Evolutionary conservation across 805 yeast genomes (phyloP).

Genomic region (Wickerhamiella allomyrinae): DNA sequence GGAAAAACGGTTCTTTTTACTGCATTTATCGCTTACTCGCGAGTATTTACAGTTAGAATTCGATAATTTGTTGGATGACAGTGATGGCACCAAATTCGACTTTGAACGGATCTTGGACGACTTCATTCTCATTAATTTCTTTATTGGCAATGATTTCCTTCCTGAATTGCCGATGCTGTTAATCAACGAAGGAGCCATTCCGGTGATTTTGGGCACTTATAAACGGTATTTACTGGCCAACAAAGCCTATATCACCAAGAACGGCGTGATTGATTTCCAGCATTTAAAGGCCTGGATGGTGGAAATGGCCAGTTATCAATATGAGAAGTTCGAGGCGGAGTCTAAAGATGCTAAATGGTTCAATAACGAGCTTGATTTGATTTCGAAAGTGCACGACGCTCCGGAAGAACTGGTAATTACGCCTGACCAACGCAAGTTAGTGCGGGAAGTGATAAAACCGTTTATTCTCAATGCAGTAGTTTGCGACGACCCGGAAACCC

Average conservation of each 20-base stretch:
- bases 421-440: conserved; percentile 50
- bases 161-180: conserved; percentile 92
- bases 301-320: conserved; percentile 63
- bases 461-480: conserved; percentile 29
- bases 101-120: conserved; percentile 89
- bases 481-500: conserved; percentile 10
- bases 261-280: conserved; percentile 64
- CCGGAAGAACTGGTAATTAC: conserved; percentile 44
- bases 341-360: conserved; percentile 81
- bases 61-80: conserved; percentile 39
- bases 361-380: conserved; percentile 55
- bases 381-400: conserved; percentile 21
- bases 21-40: conserved; percentile 77
- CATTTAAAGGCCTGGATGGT: conserved; percentile 66
- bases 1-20: conserved; percentile 65
- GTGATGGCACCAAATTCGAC: conserved; percentile 32
- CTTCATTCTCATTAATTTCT: conserved; percentile 79
- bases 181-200: conserved; percentile 91
- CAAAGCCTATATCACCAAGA: conserved; percentile 75
- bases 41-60: conserved; percentile 86
- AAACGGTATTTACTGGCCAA: conserved; percentile 57
- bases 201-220: conserved; percentile 78
- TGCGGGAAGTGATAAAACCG: conserved; percentile 32
- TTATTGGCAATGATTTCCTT: conserved; percentile 94
- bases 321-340: conserved; percentile 72